phyloP scores from a whole-genome alignment of 2,329 filamentous ascomycete genomes.

The Colletotrichum viniferum region DNA sequence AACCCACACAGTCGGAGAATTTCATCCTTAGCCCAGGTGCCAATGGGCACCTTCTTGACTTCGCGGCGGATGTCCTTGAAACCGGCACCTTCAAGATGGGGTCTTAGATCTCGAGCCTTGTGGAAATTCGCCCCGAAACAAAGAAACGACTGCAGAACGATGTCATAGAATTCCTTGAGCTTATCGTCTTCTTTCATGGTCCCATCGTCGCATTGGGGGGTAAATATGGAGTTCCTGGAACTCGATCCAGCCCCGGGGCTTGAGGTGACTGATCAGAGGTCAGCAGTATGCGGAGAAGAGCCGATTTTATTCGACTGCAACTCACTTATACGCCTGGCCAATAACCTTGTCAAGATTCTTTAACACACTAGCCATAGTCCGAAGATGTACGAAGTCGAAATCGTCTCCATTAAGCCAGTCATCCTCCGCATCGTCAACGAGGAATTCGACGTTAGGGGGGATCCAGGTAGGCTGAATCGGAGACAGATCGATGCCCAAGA shows the following conservation, averaged over 20 bases:
- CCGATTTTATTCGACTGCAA: too few species aligned
- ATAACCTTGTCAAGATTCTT: conserved; percentile 55
- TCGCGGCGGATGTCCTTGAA: conserved; percentile 48
- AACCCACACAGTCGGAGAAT: conserved; percentile 43
- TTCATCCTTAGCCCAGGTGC: conserved; percentile 47
- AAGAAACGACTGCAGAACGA: conserved; percentile 29
- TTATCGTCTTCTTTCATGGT: conserved; percentile 46
- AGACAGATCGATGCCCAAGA: conserved; percentile 47
- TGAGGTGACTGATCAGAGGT: conserved; percentile 36
- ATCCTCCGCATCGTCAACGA: conserved; percentile 66
- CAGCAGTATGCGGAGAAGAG: too few species aligned
- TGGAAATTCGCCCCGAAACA: conserved; percentile 37
- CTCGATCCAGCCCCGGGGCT: conserved; percentile 56
- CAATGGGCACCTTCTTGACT: conserved; percentile 50
- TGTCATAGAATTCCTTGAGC: conserved; percentile 29
- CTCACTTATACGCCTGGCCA: conserved; percentile 20
- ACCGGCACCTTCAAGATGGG: conserved; percentile 42
- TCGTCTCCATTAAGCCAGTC: conserved; percentile 58
- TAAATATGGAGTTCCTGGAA: conserved; percentile 49
- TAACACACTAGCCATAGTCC: conserved; percentile 53
- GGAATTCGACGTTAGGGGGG: conserved; percentile 64
- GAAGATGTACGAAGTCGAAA: conserved; percentile 62
- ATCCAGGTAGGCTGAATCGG: conserved; percentile 54
- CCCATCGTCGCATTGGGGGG: conserved; percentile 48
- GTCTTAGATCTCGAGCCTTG: conserved; percentile 35